Evolutionary conservation across 73 alveolate species (phyloP).

Genomic region (Blepharisma japonicum): DNA sequence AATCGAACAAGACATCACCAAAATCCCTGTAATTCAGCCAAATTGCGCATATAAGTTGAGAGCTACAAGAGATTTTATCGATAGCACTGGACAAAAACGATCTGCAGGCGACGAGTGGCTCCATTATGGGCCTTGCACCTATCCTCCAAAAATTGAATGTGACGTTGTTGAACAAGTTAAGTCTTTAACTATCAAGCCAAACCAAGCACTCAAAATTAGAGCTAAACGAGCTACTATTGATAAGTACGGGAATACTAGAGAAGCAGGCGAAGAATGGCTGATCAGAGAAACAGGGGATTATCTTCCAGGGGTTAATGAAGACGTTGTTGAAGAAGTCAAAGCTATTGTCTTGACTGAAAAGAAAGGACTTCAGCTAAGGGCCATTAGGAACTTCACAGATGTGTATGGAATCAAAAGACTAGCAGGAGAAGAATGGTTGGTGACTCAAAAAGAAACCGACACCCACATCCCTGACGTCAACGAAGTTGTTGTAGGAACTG

Average conservation of each 20-base stretch:
- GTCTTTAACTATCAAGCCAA: constrained; percentile 53
- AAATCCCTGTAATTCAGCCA: constrained; percentile 41
- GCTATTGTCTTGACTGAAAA: constrained; percentile 59
- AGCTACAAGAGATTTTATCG: constrained; percentile 58
- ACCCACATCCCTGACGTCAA: constrained; percentile 65
- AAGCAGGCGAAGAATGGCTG: constrained; percentile 84
- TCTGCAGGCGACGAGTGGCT: constrained; percentile 78
- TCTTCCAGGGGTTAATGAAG: constrained; percentile 64
- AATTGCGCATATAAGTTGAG: constrained; percentile 54
- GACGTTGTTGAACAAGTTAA: constrained; percentile 35
- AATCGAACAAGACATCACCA: constrained; percentile 39
- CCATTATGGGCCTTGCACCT: constrained; percentile 73
- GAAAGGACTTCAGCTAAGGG: constrained; percentile 61
- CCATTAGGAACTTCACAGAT: constrained; percentile 60
- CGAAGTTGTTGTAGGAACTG: constrained; percentile 51
- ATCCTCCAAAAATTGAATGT: constrained; percentile 69
- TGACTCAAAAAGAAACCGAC: constrained; percentile 59
- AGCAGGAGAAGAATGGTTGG: constrained; percentile 83
- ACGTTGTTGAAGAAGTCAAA: constrained; percentile 44
- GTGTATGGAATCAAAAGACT: constrained; percentile 62
- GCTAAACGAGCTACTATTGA: constrained; percentile 58
- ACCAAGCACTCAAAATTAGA: constrained; percentile 50
- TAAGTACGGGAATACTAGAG: constrained; percentile 47
- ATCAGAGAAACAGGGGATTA: constrained; percentile 61
- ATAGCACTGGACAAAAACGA: constrained; percentile 36